These are phyloP conservation scores for Backusella liffmaniae DNA, from an alignment of 192 early-diverging fungal genomes.

Conservation along the genomic window DNA sequence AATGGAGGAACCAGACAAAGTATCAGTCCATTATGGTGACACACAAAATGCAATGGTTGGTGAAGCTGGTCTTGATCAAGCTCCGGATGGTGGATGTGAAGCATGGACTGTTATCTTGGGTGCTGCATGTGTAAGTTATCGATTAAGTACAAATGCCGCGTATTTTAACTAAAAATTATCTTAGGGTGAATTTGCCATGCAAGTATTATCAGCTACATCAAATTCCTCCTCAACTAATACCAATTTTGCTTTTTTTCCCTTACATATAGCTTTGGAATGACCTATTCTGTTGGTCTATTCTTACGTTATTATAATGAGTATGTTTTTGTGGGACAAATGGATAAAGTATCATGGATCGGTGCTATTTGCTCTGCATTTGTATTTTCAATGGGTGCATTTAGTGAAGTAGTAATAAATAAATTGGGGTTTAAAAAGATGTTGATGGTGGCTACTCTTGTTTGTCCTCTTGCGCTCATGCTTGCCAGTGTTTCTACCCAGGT, in stretches of 20 bases:
- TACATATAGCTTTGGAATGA: background rate
- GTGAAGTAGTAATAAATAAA: constrained; percentile 25
- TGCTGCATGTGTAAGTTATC: constrained; percentile 35
- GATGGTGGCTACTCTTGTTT: constrained; percentile 44
- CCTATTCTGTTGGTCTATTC: background rate
- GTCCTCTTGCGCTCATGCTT: constrained; percentile 41
- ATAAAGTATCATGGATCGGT: constrained; percentile 44
- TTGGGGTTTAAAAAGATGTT: constrained; percentile 51
- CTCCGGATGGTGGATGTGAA: constrained; percentile 41
- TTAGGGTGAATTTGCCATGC: background rate
- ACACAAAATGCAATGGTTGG: background rate
- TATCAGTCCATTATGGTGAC: background rate
- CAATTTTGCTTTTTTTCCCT: background rate
- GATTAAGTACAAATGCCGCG: background rate
- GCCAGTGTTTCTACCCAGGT: constrained; percentile 35
- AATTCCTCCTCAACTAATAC: background rate
- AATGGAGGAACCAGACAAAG: background rate
- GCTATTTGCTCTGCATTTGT: constrained; percentile 41
- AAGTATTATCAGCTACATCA: background rate
- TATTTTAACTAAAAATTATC: background rate
- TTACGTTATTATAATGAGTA: constrained; percentile 30
- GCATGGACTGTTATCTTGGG: constrained; percentile 44
- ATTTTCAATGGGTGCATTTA: constrained; percentile 40
- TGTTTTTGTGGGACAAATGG: constrained; percentile 37
- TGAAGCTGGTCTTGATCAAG: constrained; percentile 14